Conservation (phyloP, 169 alveolate species). For the Cryptosporidium viatorum region DNA sequence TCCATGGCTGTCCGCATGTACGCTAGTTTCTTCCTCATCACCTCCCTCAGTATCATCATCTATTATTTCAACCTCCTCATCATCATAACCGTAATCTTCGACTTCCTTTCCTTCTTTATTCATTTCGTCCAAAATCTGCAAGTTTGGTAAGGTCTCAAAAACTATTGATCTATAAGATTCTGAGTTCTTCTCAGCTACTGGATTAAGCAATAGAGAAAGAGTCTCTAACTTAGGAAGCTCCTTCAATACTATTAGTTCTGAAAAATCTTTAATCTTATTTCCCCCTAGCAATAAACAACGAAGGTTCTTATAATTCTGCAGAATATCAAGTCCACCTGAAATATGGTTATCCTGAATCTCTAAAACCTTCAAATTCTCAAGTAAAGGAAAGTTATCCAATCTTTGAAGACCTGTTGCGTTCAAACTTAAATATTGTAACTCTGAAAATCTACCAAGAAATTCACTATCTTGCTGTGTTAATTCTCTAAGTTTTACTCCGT, state of each 20-base stretch:
- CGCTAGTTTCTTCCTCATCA: conserved; percentile 23
- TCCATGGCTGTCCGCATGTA: not conserved
- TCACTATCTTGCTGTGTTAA: conserved; percentile 83
- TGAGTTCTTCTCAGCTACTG: conserved; percentile 81
- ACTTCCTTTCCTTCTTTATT: conserved; percentile 86
- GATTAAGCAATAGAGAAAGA: conserved; percentile 89
- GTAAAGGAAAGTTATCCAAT: conserved; percentile 84
- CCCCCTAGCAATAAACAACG: conserved; percentile 90
- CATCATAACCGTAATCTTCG: conserved; percentile 89
- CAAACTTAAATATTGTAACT: conserved; percentile 84
- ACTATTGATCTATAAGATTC: conserved; percentile 86
- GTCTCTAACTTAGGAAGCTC: conserved; percentile 79
- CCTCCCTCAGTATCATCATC: conserved; percentile 83
- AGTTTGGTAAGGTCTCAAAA: conserved; percentile 85
- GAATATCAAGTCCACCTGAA: conserved; percentile 81
- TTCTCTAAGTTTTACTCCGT: conserved; percentile 85
- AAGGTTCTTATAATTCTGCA: conserved; percentile 87
- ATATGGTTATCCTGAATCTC: conserved; percentile 90
- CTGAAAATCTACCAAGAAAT: conserved; percentile 82
- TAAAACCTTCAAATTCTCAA: conserved; percentile 85
- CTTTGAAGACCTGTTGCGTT: conserved; percentile 90
- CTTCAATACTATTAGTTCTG: conserved; percentile 45
- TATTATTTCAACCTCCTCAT: conserved; percentile 87
- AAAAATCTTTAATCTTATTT: conserved; percentile 74
- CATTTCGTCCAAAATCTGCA: conserved; percentile 85